Evolutionary conservation across 495 filamentous ascomycete species (phyloP).

Genomic region (Penicillium paxilli): DNA sequence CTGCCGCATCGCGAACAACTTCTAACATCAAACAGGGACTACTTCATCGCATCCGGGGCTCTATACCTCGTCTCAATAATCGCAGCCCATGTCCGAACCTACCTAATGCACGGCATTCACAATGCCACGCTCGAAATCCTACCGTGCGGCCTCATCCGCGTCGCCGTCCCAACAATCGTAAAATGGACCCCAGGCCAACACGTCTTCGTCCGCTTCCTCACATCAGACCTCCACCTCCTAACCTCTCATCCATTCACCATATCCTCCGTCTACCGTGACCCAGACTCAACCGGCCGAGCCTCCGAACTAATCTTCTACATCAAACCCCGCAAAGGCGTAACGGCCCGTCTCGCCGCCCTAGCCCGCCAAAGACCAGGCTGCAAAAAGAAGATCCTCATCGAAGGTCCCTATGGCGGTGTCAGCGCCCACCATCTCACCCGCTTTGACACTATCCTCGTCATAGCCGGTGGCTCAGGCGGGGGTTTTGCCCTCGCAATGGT

Average conservation of each 20-base stretch:
- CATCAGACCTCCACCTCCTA: constrained; percentile 38
- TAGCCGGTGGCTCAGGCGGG: constrained; percentile 57
- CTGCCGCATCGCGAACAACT: not conserved
- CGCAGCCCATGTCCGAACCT: constrained; percentile 44
- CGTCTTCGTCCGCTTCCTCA: constrained; percentile 50
- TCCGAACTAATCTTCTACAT: constrained; percentile 46
- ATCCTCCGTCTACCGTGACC: constrained; percentile 35
- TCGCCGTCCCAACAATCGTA: constrained; percentile 46
- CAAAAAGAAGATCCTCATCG: constrained; percentile 38
- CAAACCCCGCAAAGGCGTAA: constrained; percentile 41
- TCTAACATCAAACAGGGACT: constrained; percentile 43
- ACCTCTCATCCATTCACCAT: constrained; percentile 56
- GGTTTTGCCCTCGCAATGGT: constrained; percentile 46
- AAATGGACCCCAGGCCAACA: constrained; percentile 52
- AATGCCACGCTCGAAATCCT: constrained; percentile 44
- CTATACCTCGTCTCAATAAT: constrained; percentile 48
- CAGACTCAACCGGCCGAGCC: constrained; percentile 15
- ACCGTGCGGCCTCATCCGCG: constrained; percentile 40
- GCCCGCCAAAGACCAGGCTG: constrained; percentile 30
- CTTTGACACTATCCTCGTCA: constrained; percentile 43
- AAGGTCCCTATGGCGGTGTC: constrained; percentile 54
- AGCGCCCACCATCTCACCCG: constrained; percentile 17
- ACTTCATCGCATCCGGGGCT: constrained; percentile 56
- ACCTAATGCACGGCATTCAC: constrained; percentile 45
- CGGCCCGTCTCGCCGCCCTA: constrained; percentile 34